Evolutionary conservation across 2,329 filamentous ascomycete genomes (phyloP).

Genomic region (Fusarium sp.): DNA sequence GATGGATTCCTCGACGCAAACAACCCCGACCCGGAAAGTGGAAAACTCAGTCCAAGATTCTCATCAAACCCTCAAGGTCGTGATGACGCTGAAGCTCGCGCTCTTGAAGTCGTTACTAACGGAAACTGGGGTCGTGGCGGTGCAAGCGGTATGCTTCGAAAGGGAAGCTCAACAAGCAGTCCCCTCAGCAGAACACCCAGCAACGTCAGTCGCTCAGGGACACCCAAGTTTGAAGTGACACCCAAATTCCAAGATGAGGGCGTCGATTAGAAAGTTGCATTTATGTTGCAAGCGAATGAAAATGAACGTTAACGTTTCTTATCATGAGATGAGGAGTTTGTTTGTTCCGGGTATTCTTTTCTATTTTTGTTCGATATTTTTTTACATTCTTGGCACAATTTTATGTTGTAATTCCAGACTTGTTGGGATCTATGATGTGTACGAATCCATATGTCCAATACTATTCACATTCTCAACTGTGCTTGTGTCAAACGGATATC

Average conservation of each 20-base stretch:
- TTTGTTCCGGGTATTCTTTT: conserved; percentile 24
- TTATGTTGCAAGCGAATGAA: conserved; percentile 31
- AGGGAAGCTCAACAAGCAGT: conserved; percentile 47
- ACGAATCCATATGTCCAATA: conserved; percentile 17
- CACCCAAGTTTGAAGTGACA: conserved; percentile 28
- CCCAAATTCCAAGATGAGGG: conserved; percentile 47
- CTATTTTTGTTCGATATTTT: conserved; percentile 11
- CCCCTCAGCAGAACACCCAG: conserved; percentile 17
- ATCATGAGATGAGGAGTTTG: conserved; percentile 38
- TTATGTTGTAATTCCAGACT: conserved; percentile 9
- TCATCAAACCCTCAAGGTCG: conserved; percentile 50
- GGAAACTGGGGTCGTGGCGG: conserved; percentile 55
- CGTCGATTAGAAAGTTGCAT: conserved; percentile 46
- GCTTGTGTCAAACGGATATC: background rate
- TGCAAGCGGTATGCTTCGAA: conserved; percentile 57
- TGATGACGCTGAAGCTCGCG: conserved; percentile 57
- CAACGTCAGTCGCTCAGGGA: conserved; percentile 30
- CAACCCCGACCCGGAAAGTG: conserved; percentile 48
- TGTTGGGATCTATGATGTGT: background rate
- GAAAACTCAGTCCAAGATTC: conserved; percentile 54
- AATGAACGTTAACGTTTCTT: conserved; percentile 30
- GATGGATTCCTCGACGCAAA: conserved; percentile 46
- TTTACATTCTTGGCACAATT: conserved; percentile 16
- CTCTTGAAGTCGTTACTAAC: conserved; percentile 58
- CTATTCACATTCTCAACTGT: background rate